phyloP scores from a whole-genome alignment of 129 eudicot genomes.

The Calendula officinalis region DNA sequence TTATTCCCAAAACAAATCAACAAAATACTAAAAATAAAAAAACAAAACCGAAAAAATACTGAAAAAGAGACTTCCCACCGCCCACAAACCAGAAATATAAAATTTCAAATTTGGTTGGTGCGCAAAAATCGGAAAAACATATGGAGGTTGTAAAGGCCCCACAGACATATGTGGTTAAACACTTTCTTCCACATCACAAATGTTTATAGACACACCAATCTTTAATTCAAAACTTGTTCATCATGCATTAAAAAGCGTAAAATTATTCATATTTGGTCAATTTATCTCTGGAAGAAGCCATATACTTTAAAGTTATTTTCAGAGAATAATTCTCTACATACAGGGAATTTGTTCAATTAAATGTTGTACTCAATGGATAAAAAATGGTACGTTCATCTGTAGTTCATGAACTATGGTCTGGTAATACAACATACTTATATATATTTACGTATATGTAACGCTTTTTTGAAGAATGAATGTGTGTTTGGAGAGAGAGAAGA shows the following conservation, averaged over 20 bases:
- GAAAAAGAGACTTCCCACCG: constrained; percentile 9
- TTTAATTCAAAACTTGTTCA: background rate
- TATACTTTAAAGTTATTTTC: background rate
- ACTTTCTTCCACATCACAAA: constrained; percentile 20
- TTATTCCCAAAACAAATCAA: background rate
- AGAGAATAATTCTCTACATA: background rate
- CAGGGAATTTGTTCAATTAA: background rate
- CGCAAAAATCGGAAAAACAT: constrained; percentile 31
- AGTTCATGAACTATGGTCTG: background rate
- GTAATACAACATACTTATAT: constrained; percentile 6
- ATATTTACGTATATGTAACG: constrained; percentile 9
- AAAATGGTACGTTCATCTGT: background rate
- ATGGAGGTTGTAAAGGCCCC: constrained; percentile 30
- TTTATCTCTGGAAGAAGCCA: background rate
- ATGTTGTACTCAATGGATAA: background rate
- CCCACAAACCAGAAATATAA: constrained; percentile 32
- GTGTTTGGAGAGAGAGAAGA: constrained; percentile 29
- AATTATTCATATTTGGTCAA: background rate
- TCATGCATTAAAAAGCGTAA: background rate
- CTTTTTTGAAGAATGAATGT: constrained; percentile 31
- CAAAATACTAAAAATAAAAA: background rate
- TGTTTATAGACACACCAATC: background rate
- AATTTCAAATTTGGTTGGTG: constrained; percentile 51
- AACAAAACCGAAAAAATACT: background rate
- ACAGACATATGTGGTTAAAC: constrained; percentile 23